A percentile compares a stretch with the other conserved stretches of the same genome.
Conservation (phyloP, 2,329 filamentous ascomycete species). For the Teratosphaeria viscida region DNA sequence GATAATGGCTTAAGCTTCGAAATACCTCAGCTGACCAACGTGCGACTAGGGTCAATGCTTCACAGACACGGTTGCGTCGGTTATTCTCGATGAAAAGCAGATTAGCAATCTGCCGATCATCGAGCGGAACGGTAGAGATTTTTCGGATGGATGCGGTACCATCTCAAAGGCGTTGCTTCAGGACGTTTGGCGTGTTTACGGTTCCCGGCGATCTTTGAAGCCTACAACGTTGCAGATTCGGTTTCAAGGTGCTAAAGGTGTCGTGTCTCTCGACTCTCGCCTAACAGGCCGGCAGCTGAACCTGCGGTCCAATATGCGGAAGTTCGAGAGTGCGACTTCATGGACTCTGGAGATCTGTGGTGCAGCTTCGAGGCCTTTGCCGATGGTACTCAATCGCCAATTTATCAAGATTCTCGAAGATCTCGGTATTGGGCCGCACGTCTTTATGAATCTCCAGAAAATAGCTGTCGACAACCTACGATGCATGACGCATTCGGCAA, state of each 20-base stretch:
- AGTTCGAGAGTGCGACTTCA: slow-evolving; percentile 52
- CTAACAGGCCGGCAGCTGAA: slow-evolving; percentile 49
- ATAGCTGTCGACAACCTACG: slow-evolving; percentile 52
- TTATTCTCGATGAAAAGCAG: slow-evolving; percentile 37
- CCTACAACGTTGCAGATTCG: slow-evolving; percentile 67
- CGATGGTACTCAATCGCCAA: slow-evolving; percentile 64
- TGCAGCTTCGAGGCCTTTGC: slow-evolving; percentile 54
- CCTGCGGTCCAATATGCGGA: slow-evolving; percentile 67
- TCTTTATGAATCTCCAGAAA: slow-evolving; percentile 56
- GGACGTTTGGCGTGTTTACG: slow-evolving; percentile 49
- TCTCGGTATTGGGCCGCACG: slow-evolving; percentile 47
- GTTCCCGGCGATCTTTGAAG: slow-evolving; percentile 32
- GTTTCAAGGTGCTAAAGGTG: slow-evolving; percentile 64
- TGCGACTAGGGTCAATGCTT: slow-evolving; percentile 48
- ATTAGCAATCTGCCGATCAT: slow-evolving; percentile 41
- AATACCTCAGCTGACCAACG: not conserved
- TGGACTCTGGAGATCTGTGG: slow-evolving; percentile 62
- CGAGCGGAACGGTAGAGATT: slow-evolving; percentile 47
- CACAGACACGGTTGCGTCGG: slow-evolving; percentile 59
- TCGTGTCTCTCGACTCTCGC: slow-evolving; percentile 58
- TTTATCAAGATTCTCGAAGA: slow-evolving; percentile 83
- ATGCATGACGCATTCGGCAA: slow-evolving; percentile 45
- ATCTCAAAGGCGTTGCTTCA: slow-evolving; percentile 52
- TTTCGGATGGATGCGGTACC: slow-evolving; percentile 72
- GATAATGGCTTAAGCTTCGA: not conserved